Conservation (phyloP, 768 basidiomycete species). For the Psilocybe sp. region DNA sequence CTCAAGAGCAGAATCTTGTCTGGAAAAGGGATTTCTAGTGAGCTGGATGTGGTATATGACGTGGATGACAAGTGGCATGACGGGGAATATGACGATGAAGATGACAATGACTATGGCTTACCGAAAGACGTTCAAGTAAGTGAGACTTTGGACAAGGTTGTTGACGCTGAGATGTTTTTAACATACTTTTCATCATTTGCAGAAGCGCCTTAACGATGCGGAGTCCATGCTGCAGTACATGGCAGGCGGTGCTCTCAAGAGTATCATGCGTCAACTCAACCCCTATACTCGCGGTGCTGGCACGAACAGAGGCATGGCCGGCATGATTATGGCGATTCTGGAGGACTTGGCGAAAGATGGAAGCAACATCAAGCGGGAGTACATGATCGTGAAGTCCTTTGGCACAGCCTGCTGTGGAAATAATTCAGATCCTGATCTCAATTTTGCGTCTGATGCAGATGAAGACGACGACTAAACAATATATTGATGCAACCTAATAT, state of each 20-base stretch:
- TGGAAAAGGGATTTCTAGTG: not conserved
- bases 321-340: not conserved
- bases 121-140: conserved; percentile 1
- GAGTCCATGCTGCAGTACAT: conserved; percentile 2
- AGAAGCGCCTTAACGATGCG: conserved; percentile 2
- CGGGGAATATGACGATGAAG: conserved; percentile 4
- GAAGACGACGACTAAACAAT: too few relatives aligned
- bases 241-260: conserved; percentile 1
- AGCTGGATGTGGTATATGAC: not conserved
- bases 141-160: not conserved
- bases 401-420: conserved; percentile 1
- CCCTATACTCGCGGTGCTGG: conserved; percentile 1
- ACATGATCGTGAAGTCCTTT: conserved; percentile 1
- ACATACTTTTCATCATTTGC: not conserved
- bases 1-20: not conserved
- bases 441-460: too few relatives aligned
- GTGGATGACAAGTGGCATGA: conserved; percentile 3
- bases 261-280: conserved; percentile 1
- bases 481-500: too few relatives aligned
- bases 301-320: conserved; percentile 1
- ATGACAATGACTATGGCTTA: not conserved
- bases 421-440: not conserved
- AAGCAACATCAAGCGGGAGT: conserved; percentile 2
- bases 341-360: not conserved
- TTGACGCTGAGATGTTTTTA: not conserved